Conservation (phyloP, 2,329 filamentous ascomycete species). For the Orbilia oligospora region DNA sequence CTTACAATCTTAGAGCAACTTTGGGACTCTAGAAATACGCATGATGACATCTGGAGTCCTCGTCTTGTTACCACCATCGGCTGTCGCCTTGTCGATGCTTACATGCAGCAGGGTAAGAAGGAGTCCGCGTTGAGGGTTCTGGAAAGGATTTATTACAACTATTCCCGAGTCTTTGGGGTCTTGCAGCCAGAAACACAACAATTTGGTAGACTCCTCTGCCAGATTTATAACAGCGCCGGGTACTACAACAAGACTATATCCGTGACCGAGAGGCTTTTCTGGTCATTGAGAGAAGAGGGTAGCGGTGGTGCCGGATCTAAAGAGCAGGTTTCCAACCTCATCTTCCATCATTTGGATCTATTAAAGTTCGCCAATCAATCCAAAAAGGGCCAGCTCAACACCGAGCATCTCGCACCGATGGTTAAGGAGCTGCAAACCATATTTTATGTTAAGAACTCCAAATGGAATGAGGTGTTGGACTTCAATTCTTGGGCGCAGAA, state of each 20-base stretch:
- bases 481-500: slow-evolving; percentile 36
- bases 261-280: slow-evolving; percentile 37
- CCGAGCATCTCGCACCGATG: slow-evolving; percentile 28
- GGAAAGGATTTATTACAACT: slow-evolving; percentile 51
- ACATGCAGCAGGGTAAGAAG: slow-evolving; percentile 49
- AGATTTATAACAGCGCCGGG: slow-evolving; percentile 39
- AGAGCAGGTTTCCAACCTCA: slow-evolving; percentile 40
- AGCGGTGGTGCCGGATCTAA: slow-evolving; percentile 20
- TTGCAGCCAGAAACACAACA: slow-evolving; percentile 41
- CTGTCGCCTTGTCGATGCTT: slow-evolving; percentile 45
- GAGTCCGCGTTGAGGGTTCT: slow-evolving; percentile 41
- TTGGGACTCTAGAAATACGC: slow-evolving; percentile 48
- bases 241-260: slow-evolving; percentile 53
- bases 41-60: slow-evolving; percentile 49
- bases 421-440: slow-evolving; percentile 21
- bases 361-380: slow-evolving; percentile 38
- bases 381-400: neutral
- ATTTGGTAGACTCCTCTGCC: slow-evolving; percentile 38
- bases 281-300: slow-evolving; percentile 23
- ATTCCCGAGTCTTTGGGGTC: slow-evolving; percentile 42
- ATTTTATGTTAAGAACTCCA: slow-evolving; percentile 48
- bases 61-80: slow-evolving; percentile 44
- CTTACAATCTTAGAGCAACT: slow-evolving; percentile 45
- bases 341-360: slow-evolving; percentile 39
- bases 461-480: slow-evolving; percentile 43